phyloP scores from a whole-genome alignment of 768 basidiomycete genomes.

The Lentinus tigrinus region DNA sequence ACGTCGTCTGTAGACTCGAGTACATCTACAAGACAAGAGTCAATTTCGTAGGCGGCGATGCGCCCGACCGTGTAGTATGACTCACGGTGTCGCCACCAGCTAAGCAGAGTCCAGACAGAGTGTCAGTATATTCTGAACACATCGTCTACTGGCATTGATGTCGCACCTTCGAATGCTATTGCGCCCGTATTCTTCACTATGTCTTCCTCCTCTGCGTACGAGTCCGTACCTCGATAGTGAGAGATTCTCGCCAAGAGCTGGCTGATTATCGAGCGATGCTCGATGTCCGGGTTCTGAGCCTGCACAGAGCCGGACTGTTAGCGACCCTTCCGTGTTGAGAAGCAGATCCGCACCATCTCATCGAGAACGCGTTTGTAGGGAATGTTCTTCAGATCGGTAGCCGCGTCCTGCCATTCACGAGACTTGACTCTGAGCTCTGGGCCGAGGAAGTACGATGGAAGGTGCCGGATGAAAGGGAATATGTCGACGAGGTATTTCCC shows the following conservation, averaged over 20 bases:
- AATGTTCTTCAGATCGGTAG: neutral
- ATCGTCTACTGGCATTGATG: neutral
- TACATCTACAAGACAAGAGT: neutral
- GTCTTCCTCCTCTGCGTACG: conserved; percentile 10
- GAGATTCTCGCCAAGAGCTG: neutral
- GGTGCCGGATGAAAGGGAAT: conserved; percentile 21
- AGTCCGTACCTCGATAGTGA: neutral
- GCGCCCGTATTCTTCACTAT: conserved; percentile 18
- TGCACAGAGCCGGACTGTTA: neutral
- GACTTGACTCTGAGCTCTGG: conserved; percentile 12
- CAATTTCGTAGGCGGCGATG: neutral
- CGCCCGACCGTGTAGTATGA: neutral
- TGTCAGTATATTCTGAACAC: no score
- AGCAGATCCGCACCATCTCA: neutral
- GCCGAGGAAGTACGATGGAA: conserved; percentile 24
- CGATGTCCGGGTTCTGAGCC: neutral
- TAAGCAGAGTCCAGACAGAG: neutral
- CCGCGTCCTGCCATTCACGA: neutral
- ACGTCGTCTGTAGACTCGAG: neutral
- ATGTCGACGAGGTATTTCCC: conserved; percentile 27
- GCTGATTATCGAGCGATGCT: neutral
- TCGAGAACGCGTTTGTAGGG: neutral
- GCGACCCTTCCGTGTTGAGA: neutral
- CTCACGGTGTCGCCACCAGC: conserved; percentile 2
- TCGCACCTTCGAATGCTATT: conserved; percentile 15